Base-by-base conservation (phyloP, 495 filamentous ascomycete genomes). In the Glonium stellatum region DNA sequence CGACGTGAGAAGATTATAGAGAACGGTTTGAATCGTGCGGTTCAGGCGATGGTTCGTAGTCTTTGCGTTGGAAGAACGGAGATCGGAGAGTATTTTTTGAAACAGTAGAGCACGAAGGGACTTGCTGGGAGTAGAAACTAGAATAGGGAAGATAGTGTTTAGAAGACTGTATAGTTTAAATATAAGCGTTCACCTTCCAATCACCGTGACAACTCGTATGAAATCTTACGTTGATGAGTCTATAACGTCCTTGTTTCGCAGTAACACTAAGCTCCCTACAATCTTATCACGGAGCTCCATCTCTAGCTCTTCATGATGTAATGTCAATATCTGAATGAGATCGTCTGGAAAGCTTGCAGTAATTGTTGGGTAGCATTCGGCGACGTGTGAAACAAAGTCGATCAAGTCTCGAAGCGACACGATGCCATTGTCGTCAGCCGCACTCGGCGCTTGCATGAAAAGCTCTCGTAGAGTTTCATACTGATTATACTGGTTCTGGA, bases 381-480 rank as follows among this genome's bases (percentile, higher is more conserved):
- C 88, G 60, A 93, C 88, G 76, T 97, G 92, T 36, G 92, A 84
- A 55, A 97, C 77, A 65, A 97, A 88, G 66, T 96, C 90, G 68
- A 92, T 87, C 44, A 93, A 79, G 66, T 96, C 90, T 55, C 86
- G 82, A 54, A 96, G 82, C 23, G 89, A 87, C 21, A 91, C 82
- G 19, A 92, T 77, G 41, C 91, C 87, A 18, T 82, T 84, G 58
- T 84, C 83, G 39, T 86, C 88, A 52, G 85, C 84, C 6, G 88
- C 83, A 18, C 88, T 77, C 8, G 93, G 92, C 25, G 88, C 84
- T 27, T 84, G 79, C 69, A 95, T 79, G 77, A 97, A 95, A 67
- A 97, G 92, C 64, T 96, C 89, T 39, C 87, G 84, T 63, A 93
- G 87, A 41, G 85, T 84, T 70, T 92, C 87, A 84, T 97, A 98